Evolutionary conservation across 305 asterid species (phyloP).

Genomic region (Fraxinus dipetala): DNA sequence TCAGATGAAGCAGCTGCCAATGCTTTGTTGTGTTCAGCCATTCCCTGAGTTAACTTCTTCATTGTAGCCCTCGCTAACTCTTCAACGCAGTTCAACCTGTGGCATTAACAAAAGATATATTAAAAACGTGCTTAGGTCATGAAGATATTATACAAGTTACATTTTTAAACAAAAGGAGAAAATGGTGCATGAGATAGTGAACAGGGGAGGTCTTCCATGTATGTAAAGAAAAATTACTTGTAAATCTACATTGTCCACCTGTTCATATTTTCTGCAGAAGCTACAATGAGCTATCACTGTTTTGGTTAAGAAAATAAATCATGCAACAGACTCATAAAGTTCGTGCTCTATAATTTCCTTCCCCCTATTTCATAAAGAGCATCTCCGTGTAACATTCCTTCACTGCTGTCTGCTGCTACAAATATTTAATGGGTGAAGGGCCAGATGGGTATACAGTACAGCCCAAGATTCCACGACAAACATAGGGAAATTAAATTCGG

Average conservation of each 20-base stretch:
- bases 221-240: constrained; percentile 2
- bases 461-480: not conserved
- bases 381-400: not conserved
- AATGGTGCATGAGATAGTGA: constrained; percentile 2
- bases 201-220: not conserved
- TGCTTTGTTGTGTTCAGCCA: constrained; percentile 66
- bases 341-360: not conserved
- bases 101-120: constrained; percentile 20
- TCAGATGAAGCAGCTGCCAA: constrained; percentile 72
- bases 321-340: not conserved
- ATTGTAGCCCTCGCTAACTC: constrained; percentile 70
- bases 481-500: not conserved
- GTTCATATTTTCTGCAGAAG: constrained; percentile 11
- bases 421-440: not conserved
- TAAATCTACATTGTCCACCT: not conserved
- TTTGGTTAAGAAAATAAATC: not conserved
- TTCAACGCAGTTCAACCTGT: constrained; percentile 77
- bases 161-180: constrained; percentile 4
- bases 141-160: not conserved
- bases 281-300: not conserved
- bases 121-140: not conserved
- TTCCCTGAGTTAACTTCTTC: constrained; percentile 78
- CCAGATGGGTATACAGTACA: not conserved
- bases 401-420: not conserved
- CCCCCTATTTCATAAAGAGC: not conserved